A percentile compares a stretch with the other conserved stretches of the same genome.
These are phyloP conservation scores for Fusarium fracticaudum DNA, from an alignment of 2,329 filamentous ascomycete genomes.

Conservation along the genomic window DNA sequence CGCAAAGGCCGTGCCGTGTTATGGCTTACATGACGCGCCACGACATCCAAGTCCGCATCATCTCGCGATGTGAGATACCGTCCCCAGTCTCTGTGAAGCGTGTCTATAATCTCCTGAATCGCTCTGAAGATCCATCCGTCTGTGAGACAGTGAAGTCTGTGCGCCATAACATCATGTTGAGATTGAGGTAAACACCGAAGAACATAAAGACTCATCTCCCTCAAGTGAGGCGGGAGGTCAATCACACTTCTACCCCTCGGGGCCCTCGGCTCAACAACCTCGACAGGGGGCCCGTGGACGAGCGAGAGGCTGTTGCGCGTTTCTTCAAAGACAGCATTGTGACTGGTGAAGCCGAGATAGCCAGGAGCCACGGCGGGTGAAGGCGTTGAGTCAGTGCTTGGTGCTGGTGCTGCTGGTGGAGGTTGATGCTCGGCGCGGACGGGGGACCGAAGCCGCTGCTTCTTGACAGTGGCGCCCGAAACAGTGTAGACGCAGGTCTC, in stretches of 20 bases:
- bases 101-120: conserved; percentile 43
- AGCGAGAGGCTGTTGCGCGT: conserved; percentile 52
- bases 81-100: conserved; percentile 47
- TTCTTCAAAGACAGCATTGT: conserved; percentile 54
- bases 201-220: conserved; percentile 51
- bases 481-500: conserved; percentile 51
- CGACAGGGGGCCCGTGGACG: conserved; percentile 38
- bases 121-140: conserved; percentile 48
- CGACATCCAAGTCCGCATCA: conserved; percentile 47
- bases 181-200: conserved; percentile 49
- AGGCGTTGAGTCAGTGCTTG: conserved; percentile 18
- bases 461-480: conserved; percentile 30
- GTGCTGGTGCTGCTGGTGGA: neutral
- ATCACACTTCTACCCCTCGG: conserved; percentile 9
- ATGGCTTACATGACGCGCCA: conserved; percentile 49
- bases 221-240: conserved; percentile 42
- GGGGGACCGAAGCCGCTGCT: conserved; percentile 17
- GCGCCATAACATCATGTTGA: conserved; percentile 25
- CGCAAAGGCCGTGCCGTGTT: conserved; percentile 51
- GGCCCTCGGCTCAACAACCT: conserved; percentile 5
- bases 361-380: conserved; percentile 42
- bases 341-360: conserved; percentile 58
- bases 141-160: conserved; percentile 35
- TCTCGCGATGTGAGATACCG: conserved; percentile 38
- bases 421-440: neutral